phyloP scores from a whole-genome alignment of 768 basidiomycete species.

The Arthromyces matolae region DNA sequence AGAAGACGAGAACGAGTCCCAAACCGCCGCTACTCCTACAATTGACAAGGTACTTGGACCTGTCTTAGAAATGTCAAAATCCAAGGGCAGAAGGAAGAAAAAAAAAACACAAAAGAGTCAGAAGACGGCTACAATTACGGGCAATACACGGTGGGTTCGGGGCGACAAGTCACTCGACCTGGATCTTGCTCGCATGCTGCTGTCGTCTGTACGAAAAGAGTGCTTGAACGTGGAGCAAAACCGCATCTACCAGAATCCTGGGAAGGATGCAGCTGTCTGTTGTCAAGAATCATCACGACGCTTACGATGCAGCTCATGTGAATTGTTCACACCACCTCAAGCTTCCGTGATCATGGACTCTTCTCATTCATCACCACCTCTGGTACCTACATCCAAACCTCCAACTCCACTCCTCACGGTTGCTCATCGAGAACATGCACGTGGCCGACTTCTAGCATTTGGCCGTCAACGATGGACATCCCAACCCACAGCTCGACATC shows the following conservation, averaged over 20 bases:
- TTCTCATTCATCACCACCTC: not conserved
- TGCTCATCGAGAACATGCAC: no score
- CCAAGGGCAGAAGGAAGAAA: slow-evolving; percentile 3
- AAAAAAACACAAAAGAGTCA: not conserved
- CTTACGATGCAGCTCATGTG: slow-evolving; percentile 8
- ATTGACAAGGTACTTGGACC: not conserved
- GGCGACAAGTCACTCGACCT: not conserved
- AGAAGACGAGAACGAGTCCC: not conserved
- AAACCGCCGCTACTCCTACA: not conserved
- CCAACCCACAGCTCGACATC: no score
- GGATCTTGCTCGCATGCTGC: not conserved
- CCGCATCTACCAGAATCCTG: slow-evolving; percentile 1
- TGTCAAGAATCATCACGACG: slow-evolving; percentile 1
- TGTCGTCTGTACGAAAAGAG: not conserved
- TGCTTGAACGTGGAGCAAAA: not conserved
- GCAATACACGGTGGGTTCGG: not conserved
- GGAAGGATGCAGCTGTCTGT: not conserved
- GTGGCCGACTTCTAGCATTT: no score
- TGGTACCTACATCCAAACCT: no score
- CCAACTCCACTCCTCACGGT: no score
- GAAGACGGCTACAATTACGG: not conserved
- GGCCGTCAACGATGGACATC: no score
- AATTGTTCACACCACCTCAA: slow-evolving; percentile 2
- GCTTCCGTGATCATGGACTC: not conserved
- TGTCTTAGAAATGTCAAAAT: slow-evolving; percentile 1